phyloP scores from a whole-genome alignment of 257 asterid genomes.

The Capsicum chinense region DNA sequence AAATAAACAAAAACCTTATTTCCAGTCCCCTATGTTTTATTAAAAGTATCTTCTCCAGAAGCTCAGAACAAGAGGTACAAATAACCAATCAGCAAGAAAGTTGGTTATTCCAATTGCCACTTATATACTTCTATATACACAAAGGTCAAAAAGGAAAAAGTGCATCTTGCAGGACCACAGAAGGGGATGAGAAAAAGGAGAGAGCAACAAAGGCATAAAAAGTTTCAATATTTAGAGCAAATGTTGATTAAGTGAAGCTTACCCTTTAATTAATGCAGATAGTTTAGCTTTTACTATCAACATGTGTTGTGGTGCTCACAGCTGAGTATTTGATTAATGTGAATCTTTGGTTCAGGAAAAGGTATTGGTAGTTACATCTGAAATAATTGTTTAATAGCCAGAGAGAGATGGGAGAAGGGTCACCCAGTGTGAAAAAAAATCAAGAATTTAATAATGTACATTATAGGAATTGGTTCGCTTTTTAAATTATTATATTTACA shows the following conservation, averaged over 20 bases:
- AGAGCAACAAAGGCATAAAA: not conserved
- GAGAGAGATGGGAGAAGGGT: not conserved
- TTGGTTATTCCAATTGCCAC: constrained; percentile 1
- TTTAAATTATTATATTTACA: no score
- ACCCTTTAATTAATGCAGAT: constrained; percentile 21
- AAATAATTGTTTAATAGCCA: not conserved
- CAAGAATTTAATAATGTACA: constrained; percentile 6
- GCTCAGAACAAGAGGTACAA: not conserved
- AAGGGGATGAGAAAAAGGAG: not conserved
- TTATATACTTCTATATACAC: not conserved
- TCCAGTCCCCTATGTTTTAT: not conserved
- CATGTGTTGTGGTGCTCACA: constrained; percentile 19
- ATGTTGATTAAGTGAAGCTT: not conserved
- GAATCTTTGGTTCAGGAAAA: constrained; percentile 13
- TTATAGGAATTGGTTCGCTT: not conserved
- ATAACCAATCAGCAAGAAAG: constrained; percentile 1
- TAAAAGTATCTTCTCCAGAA: not conserved
- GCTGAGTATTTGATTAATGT: not conserved
- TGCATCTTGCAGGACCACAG: not conserved
- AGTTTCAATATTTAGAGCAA: not conserved
- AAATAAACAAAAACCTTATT: constrained; percentile 17
- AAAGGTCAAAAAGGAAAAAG: not conserved
- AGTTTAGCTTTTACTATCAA: constrained; percentile 9
- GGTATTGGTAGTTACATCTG: not conserved
- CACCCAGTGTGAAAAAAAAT: not conserved